phyloP scores from a whole-genome alignment of 768 basidiomycete genomes.

The Lactifluus volemus region DNA sequence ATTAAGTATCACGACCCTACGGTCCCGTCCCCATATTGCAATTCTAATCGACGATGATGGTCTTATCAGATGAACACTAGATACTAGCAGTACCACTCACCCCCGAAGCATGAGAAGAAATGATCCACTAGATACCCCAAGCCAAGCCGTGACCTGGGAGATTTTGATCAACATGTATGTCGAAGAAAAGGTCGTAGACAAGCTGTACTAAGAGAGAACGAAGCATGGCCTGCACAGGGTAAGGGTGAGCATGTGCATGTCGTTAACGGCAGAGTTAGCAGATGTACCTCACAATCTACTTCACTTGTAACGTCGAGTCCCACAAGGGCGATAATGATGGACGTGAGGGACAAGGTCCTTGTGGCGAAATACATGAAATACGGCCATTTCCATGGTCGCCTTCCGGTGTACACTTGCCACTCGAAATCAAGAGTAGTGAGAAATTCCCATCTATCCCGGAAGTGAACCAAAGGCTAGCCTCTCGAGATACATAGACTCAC shows the following conservation, averaged over 20 bases:
- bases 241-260: too few species aligned
- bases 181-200: not conserved
- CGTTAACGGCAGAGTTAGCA: not conserved
- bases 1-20: not conserved
- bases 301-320: not conserved
- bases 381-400: not conserved
- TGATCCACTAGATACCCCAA: not conserved
- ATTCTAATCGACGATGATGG: not conserved
- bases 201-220: constrained; percentile 6
- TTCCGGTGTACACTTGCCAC: too few species aligned
- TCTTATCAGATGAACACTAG: not conserved
- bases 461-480: too few species aligned
- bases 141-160: not conserved
- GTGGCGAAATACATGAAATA: not conserved
- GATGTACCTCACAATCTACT: not conserved
- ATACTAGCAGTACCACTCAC: not conserved
- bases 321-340: not conserved
- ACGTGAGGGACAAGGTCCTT: not conserved
- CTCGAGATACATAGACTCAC: not conserved
- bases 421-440: too few species aligned
- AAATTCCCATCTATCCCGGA: too few species aligned
- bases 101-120: constrained; percentile 15
- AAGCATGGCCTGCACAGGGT: not conserved
- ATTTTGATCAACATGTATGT: not conserved
- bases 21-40: constrained; percentile 15